Base-by-base conservation (phyloP, 2,329 filamentous ascomycete species). In the Macrophomina pseudophaseolina region DNA sequence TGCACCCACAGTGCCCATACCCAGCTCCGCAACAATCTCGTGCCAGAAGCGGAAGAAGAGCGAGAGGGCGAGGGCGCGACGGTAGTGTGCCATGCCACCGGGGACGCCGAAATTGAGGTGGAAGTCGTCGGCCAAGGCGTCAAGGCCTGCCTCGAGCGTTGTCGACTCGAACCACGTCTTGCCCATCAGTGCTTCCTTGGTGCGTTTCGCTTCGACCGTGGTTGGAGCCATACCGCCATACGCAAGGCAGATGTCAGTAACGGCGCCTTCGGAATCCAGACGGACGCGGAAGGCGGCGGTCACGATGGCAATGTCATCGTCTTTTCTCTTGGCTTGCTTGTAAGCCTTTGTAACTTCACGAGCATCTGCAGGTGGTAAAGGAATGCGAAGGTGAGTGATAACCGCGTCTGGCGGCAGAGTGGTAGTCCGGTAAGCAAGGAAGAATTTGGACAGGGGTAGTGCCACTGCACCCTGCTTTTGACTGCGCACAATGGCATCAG, bases 1-100 rank as follows among this genome's bases (percentile, higher is more conserved):
- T 59, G 84, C 81, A 72, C 97, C 93, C 38, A 88, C 74, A 8
- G 85, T 81, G 1, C 80, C 76, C 9, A 85, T 46, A 80, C 72
- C 82, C 1, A 95, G 77, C 16, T 85, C 85, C 0, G 87, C 85
- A 42, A 97, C 83, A 0, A 94, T 86, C 67, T 98, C 94, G 73
- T 98, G 91, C 77, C 97, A 97, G 79, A 97, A 98, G n/a, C 93
- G 88, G 79, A 97, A 97, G 80, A 98, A 98, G 81, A 98, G 94
- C 0, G 93, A 91, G 60, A 97, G 82, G 0, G 94, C 93, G 11
- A 98, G 81, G 1, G 93, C 92, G 75, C 94, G 96, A 35, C 94
- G 86, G 75, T 97, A 98, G 1, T 93, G 95, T 0, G 94, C 94
- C 95, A 98, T 98, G 30, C 94, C 94, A 70, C 95, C 94, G 0